Evolutionary conservation across 2,329 filamentous ascomycete species (phyloP).

Genomic region (Periconia sp.): DNA sequence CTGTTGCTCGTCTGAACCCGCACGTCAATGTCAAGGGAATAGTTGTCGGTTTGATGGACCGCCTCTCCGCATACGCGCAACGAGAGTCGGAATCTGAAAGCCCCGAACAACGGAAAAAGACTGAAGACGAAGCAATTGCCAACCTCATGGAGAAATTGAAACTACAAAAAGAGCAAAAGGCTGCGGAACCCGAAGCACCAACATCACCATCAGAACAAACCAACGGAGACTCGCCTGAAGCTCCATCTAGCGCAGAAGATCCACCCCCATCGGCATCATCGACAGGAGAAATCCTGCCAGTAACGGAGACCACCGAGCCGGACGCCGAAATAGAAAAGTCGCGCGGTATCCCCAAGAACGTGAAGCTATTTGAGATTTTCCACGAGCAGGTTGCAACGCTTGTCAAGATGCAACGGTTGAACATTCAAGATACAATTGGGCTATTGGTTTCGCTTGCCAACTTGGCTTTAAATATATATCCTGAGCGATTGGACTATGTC

Average conservation of each 20-base stretch:
- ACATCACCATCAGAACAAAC: constrained; percentile 25
- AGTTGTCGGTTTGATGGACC: constrained; percentile 96
- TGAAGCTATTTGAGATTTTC: constrained; percentile 95
- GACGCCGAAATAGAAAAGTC: constrained; percentile 50
- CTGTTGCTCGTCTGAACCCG: constrained; percentile 88
- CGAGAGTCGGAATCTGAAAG: constrained; percentile 75
- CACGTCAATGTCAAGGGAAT: constrained; percentile 98
- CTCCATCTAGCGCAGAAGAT: constrained; percentile 27
- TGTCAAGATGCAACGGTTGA: constrained; percentile 85
- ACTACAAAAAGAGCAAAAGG: constrained; percentile 62
- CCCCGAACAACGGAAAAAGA: constrained; percentile 70
- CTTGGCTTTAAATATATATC: constrained; percentile 89
- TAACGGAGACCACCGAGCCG: constrained; percentile 42
- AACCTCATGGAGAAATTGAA: constrained; percentile 77
- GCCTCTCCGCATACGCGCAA: constrained; percentile 91
- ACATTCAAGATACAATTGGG: constrained; percentile 93
- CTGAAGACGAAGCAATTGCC: constrained; percentile 81
- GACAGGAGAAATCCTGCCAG: constrained; percentile 29
- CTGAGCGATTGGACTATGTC: constrained; percentile 87
- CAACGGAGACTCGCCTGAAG: constrained; percentile 39
- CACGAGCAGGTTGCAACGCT: constrained; percentile 94
- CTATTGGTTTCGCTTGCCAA: constrained; percentile 92
- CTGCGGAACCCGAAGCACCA: constrained; percentile 20
- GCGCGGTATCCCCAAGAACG: constrained; percentile 68
- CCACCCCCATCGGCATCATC: constrained; percentile 28